These are phyloP conservation scores for Aristolochia contorta DNA, from an alignment of 164 flowering plant genomes.

Conservation along the genomic window DNA sequence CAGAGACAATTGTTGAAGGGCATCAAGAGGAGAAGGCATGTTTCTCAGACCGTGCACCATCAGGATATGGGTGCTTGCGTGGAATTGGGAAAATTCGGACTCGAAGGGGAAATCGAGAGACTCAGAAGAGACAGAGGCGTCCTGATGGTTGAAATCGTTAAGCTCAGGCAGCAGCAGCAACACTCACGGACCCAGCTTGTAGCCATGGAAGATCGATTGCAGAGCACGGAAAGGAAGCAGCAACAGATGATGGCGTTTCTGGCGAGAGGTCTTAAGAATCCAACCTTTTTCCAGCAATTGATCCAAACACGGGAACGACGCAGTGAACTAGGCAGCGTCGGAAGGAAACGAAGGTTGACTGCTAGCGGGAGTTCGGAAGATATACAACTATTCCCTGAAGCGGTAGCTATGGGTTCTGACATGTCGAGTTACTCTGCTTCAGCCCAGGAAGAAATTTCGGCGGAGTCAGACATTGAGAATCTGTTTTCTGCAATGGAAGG, in stretches of 20 bases:
- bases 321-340: constrained; percentile 16
- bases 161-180: constrained; percentile 45
- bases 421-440: neutral
- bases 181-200: constrained; percentile 22
- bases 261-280: constrained; percentile 30
- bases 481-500: constrained; percentile 15
- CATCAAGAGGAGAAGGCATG: constrained; percentile 44
- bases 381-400: constrained; percentile 12
- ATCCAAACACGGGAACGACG: constrained; percentile 18
- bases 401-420: neutral
- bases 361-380: constrained; percentile 11
- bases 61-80: constrained; percentile 8
- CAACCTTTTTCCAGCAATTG: constrained; percentile 30
- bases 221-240: constrained; percentile 35
- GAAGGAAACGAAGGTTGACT: constrained; percentile 31
- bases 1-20: constrained; percentile 58
- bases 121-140: constrained; percentile 34
- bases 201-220: constrained; percentile 34
- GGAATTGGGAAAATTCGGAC: constrained; percentile 18
- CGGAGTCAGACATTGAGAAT: constrained; percentile 19
- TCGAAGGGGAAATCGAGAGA: constrained; percentile 38
- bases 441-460: constrained; percentile 12
- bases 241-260: constrained; percentile 38
- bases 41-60: constrained; percentile 20
- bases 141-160: constrained; percentile 40